Evolutionary conservation across 768 basidiomycete genomes (phyloP), one percentile per base, ranked within the genome.

Genomic region (Tubosaeta sp.): DNA sequence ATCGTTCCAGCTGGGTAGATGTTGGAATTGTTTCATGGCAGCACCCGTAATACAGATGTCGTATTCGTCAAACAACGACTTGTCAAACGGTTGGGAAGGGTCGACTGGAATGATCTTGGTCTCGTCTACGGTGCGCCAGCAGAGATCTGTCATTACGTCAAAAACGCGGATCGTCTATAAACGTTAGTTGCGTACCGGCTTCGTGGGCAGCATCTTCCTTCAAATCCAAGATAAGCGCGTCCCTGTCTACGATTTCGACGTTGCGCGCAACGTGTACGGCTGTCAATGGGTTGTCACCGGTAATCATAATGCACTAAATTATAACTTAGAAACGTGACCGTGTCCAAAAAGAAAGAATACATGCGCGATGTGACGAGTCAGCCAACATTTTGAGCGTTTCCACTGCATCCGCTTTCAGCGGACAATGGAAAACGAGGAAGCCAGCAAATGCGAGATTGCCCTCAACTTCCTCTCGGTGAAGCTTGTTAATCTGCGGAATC

Each of bases 371-470:
- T 0, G 94, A 97, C 8, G 95, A 92, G 64, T 98, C 95, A 3
- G 88, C 85, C 48, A 99, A 76, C 91, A 95, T 95, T 70, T 89
- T 92, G 52, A 99, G 78, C 0, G 90, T 81, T 55, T 87, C 84
- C 11, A 98, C 78, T 2, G 97, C 97, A 67, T 99, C 97, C 14
- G 82, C 70, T 71, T 99, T 99, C 57, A 99, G 80, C 3, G 97
- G 97, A 65, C 95, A 98, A 65, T 97, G 95, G 83, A 99, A 99
- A 19, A 99, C 93, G 54, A 99, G 75, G 76, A 99, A 99, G 7
- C 97, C 97, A n/a, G 83, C 92, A 62, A 99, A 99, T 4, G 66
- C 73, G 43, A 99, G 76, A 1, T 72, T 66, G 53, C 82, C 83
- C 70, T 99, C 97, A 10, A 91, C 89, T 29, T 82, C 71, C 37